These are phyloP conservation scores for Podila horticola DNA, from an alignment of 192 early-diverging fungal species.

Conservation along the genomic window DNA sequence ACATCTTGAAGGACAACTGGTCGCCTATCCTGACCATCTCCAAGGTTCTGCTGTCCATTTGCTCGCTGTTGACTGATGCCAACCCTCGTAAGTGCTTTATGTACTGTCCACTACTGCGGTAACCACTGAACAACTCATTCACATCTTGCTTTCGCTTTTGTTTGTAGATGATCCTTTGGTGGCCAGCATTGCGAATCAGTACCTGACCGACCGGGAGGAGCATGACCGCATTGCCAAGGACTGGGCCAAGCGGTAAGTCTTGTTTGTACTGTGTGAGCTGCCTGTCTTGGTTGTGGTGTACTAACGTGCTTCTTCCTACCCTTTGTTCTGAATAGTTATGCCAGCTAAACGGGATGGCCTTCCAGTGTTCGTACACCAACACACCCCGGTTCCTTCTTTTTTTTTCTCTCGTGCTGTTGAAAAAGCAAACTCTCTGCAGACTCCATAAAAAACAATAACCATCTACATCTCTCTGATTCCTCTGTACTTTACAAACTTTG, in stretches of 20 bases:
- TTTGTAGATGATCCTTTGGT: constrained; percentile 89
- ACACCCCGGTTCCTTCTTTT: too few species aligned
- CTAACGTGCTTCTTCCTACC: too few species aligned
- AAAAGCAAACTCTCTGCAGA: too few species aligned
- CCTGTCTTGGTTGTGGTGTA: too few species aligned
- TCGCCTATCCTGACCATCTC: constrained; percentile 94
- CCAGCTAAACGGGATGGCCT: too few species aligned
- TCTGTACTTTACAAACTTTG: too few species aligned
- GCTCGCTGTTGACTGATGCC: constrained; percentile 92
- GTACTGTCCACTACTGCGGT: neutral
- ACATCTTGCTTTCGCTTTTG: neutral
- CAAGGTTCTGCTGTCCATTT: constrained; percentile 95
- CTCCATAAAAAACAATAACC: too few species aligned
- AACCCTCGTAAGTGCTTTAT: constrained; percentile 80
- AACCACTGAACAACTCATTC: neutral
- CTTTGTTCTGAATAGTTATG: too few species aligned
- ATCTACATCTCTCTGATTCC: too few species aligned
- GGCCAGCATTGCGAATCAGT: constrained; percentile 90
- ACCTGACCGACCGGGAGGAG: constrained; percentile 83
- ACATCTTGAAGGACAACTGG: constrained; percentile 98
- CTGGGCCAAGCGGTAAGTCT: constrained; percentile 87
- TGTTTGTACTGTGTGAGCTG: neutral
- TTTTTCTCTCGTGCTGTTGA: too few species aligned
- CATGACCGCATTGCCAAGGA: constrained; percentile 91
- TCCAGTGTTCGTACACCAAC: too few species aligned